Evolutionary conservation across 345 rosid genomes (phyloP).

Genomic region (Euphorbia peplus): DNA sequence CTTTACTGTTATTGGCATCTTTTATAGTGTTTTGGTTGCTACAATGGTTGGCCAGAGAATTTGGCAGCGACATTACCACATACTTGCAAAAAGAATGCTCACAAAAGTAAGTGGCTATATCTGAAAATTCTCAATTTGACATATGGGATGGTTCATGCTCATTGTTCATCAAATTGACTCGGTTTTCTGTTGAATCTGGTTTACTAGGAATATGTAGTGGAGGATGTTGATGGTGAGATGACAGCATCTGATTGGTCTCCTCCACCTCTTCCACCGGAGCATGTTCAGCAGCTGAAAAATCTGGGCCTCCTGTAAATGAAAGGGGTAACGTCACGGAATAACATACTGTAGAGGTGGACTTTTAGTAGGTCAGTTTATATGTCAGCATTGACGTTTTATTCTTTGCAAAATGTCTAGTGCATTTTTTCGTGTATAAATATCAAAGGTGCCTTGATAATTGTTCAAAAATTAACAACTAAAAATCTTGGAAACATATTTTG

Average conservation of each 20-base stretch:
- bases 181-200: conserved; percentile 6
- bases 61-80: conserved; percentile 99
- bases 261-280: conserved; percentile 80
- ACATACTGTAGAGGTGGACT: conserved; percentile 25
- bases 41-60: conserved; percentile 99
- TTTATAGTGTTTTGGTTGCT: conserved; percentile 94
- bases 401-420: neutral
- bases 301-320: conserved; percentile 70
- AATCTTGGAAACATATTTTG: conserved; percentile 10
- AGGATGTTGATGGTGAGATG: conserved; percentile 93
- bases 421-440: conserved; percentile 8
- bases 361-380: conserved; percentile 28
- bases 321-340: conserved; percentile 14
- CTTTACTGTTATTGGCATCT: conserved; percentile 90
- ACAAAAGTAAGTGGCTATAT: conserved; percentile 64
- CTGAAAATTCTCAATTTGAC: neutral
- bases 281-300: conserved; percentile 84
- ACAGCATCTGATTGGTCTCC: conserved; percentile 88
- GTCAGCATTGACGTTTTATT: conserved; percentile 1
- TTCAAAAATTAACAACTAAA: neutral
- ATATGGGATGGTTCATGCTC: neutral
- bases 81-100: conserved; percentile 95
- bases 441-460: neutral
- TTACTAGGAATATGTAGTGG: conserved; percentile 90
- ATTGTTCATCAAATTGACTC: neutral